Evolutionary conservation across 148 eudicot species (phyloP).

Genomic region (Salicornia ramosissima): DNA sequence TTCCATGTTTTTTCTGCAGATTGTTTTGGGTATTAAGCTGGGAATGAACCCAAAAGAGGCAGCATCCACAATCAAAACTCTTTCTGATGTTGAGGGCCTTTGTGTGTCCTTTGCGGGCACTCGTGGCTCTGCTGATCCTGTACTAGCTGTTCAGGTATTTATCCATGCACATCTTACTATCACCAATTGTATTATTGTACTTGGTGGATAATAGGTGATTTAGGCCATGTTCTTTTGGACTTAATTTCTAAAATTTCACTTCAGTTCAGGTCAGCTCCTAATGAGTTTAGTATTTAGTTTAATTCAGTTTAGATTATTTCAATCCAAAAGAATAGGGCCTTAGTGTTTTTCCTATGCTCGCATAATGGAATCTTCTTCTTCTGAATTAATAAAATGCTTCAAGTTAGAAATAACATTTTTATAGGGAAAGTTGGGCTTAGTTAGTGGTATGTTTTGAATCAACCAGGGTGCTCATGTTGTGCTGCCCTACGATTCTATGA

Average conservation of each 20-base stretch:
- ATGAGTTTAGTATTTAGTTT: too few relatives aligned
- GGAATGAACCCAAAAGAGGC: constrained; percentile 87
- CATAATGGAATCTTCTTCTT: not conserved
- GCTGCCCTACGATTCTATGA: too few relatives aligned
- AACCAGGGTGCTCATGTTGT: too few relatives aligned
- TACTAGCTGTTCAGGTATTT: constrained; percentile 80
- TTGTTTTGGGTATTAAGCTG: constrained; percentile 79
- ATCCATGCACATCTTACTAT: constrained; percentile 4
- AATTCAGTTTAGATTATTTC: too few relatives aligned
- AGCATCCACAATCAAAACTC: constrained; percentile 58
- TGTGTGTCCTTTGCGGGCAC: constrained; percentile 69
- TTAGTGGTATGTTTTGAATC: not conserved
- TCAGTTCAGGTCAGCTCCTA: too few relatives aligned
- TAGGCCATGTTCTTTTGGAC: too few relatives aligned
- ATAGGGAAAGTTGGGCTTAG: too few relatives aligned
- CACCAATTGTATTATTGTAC: not conserved
- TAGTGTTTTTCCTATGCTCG: not conserved
- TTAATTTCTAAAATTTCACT: too few relatives aligned
- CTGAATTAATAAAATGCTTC: not conserved
- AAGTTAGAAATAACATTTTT: too few relatives aligned
- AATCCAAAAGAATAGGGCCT: too few relatives aligned
- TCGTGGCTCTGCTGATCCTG: constrained; percentile 77
- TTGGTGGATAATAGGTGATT: not conserved
- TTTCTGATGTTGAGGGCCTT: constrained; percentile 95
- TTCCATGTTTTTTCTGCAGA: constrained; percentile 39